Base-by-base conservation (phyloP, 2,329 filamentous ascomycete genomes). In the Fonsecaea pedrosoi region DNA sequence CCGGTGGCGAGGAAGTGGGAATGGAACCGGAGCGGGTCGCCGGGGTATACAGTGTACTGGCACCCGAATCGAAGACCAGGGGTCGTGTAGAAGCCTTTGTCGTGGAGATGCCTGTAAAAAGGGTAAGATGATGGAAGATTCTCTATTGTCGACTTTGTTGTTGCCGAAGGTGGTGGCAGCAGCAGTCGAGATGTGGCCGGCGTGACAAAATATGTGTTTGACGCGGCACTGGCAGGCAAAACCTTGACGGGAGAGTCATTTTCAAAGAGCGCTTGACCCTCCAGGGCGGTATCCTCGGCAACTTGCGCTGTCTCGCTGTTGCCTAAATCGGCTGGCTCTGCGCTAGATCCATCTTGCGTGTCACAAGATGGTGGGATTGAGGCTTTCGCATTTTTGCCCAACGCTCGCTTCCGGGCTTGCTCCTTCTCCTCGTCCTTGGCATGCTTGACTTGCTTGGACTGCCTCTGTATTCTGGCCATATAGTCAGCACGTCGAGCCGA, bases 61-160 rank as follows among this genome's bases (percentile, higher is more conserved):
- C 94, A 96, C 32, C 95, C 95, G 75, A 99, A 99, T 32, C 95
- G 91, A 60, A 99, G 84, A 8, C 95, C 95, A 1, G 95, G 95
- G 62, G 93, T 94, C 75, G 95, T 88, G 80, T 90, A 98, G 80
- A 94, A 97, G 58, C 90, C 91, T 18, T 86, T 83, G 7, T 85
- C 83, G 75, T 97, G 92, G 32, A 99, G 82, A 76, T 95, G 89
- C 40, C 87, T 87, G 79, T 92, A 97, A 25, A 98, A 82, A 2
- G 92, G 88, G 72, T 92, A 94, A 1, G 87, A 89, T 2, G 77
- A 66, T 4, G 80, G 80, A 34, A 81, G 79, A 40, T 76, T 69
- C 5, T 78, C 78, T 18, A 78, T 67, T 18, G 74, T 60, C 21
- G 32, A 34, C 21, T 25, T 25, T 1, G 38, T 77, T 66, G 18